A percentile compares a stretch with the other conserved stretches of the same genome.
Conservation (phyloP, 768 basidiomycete species). For the Boletus patriciae region DNA sequence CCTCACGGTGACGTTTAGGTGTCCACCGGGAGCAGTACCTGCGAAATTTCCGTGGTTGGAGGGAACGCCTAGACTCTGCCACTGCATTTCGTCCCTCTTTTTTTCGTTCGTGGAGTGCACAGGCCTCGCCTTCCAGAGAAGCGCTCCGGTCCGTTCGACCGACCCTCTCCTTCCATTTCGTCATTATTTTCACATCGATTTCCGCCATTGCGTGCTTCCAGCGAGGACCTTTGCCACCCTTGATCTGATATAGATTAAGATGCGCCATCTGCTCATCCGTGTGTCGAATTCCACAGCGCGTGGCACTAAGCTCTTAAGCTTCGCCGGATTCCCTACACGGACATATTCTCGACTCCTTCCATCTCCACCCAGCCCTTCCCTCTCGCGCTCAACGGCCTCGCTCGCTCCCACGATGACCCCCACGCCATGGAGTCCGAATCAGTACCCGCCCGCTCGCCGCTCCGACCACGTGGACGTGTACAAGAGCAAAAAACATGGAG, state of each 20-base stretch:
- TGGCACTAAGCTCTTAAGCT: slow-evolving; percentile 23
- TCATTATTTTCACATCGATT: slow-evolving; percentile 21
- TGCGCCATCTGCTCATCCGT: slow-evolving; percentile 17
- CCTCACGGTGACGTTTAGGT: neutral
- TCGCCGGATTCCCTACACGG: slow-evolving; percentile 11
- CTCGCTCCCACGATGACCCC: slow-evolving; percentile 34
- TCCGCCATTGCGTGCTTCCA: slow-evolving; percentile 8
- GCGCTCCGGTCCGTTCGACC: neutral
- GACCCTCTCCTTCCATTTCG: slow-evolving; percentile 1
- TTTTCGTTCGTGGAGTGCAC: neutral
- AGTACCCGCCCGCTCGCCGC: slow-evolving; percentile 65
- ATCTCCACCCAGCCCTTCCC: slow-evolving; percentile 1
- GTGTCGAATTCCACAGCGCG: slow-evolving; percentile 21
- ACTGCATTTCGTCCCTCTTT: slow-evolving; percentile 3
- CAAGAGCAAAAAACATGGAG: slow-evolving; percentile 59
- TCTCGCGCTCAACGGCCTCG: slow-evolving; percentile 7
- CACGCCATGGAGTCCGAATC: slow-evolving; percentile 53
- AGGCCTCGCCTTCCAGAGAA: slow-evolving; percentile 1
- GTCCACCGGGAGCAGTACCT: neutral
- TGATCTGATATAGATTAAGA: slow-evolving; percentile 27
- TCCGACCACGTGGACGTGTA: slow-evolving; percentile 69
- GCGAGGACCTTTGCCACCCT: slow-evolving; percentile 34
- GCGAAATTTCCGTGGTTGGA: neutral
- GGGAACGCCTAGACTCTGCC: slow-evolving; percentile 15
- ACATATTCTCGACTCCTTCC: slow-evolving; percentile 5